Percentiles rank a stretch among this genome's conserved stretches.
Conservation (phyloP, 106 monocot species). For the Iris macrosiphon region DNA sequence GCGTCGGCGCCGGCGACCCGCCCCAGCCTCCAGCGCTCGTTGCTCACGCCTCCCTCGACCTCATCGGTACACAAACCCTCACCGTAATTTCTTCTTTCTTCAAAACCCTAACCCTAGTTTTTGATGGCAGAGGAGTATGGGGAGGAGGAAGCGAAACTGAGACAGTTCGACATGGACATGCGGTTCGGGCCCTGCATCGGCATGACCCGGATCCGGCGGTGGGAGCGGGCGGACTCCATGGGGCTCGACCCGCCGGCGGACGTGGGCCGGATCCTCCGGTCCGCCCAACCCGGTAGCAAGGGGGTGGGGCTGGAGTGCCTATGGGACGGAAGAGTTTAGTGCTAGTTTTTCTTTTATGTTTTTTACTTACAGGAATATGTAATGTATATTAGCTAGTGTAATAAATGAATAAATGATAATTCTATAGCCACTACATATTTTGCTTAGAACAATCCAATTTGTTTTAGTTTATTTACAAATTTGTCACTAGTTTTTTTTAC, state of each 20-base stretch:
- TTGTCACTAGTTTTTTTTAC: too few relatives aligned
- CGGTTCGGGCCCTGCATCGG: conserved; percentile 70
- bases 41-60: conserved; percentile 37
- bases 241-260: conserved; percentile 57
- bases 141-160: conserved; percentile 45
- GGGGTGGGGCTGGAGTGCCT: conserved; percentile 31
- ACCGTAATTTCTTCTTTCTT: neutral
- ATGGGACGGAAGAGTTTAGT: conserved; percentile 72
- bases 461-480: too few relatives aligned
- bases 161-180: conserved; percentile 86
- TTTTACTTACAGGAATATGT: too few relatives aligned
- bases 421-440: too few relatives aligned
- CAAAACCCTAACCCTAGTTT: conserved; percentile 1
- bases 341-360: too few relatives aligned
- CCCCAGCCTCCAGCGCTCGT: conserved; percentile 42
- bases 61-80: conserved; percentile 21
- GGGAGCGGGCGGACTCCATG: conserved; percentile 56
- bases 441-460: too few relatives aligned
- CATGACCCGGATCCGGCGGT: conserved; percentile 53
- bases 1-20: conserved; percentile 9
- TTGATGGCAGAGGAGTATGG: conserved; percentile 16
- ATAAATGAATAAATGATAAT: too few relatives aligned
- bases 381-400: too few relatives aligned
- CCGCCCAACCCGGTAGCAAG: neutral
- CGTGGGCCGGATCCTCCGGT: conserved; percentile 21